Base-by-base conservation (phyloP, 805 yeast species). In the Ogataea minuta region DNA sequence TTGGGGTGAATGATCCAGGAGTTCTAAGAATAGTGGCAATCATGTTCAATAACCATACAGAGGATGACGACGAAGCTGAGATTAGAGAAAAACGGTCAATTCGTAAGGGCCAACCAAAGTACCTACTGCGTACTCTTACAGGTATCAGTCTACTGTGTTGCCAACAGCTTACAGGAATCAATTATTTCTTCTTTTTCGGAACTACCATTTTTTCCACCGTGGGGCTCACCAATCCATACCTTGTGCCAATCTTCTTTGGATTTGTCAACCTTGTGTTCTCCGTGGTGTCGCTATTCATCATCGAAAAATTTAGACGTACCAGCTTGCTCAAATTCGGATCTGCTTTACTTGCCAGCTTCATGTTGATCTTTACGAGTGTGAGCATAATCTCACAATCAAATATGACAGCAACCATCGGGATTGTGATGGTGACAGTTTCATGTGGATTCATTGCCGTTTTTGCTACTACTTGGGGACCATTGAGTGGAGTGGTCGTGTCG, bases 401-500 rank as follows among this genome's bases (percentile, higher is more conserved):
- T 66, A 66, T 21, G 39, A 35, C 51, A 40, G 57, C 43, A 31
- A 67, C 75, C 24, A 81, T 81, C 36, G 55, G 66, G 23, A 70
- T 71, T 3, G 68, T 79, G 76, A 76, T 83, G 54, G 69, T 71
- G 37, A 61, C 79, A 27, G 69, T 84, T 4, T 77, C 87, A 56
- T 60, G 62, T 38, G 53, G 74, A 26, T 83, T 76, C 60, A 78
- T 83, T 36, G 69, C 75, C 48, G 70, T 69, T 41, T 83, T 84
- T 61, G 86, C 89, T 2, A 65, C 78, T 15, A 77, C 85, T 10
- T 79, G 87, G 82, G 90, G 89, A 3, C 87, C 89, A 24, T 74
- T 84, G 43, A 71, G 79, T n/a, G 76, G 74, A 59, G 74, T 79
- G 16, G 66, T 82, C 35, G 77, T 82, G 10, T 71, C 83, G 24